phyloP scores from a whole-genome alignment of 345 rosid genomes.

The Eucalyptus virginea region DNA sequence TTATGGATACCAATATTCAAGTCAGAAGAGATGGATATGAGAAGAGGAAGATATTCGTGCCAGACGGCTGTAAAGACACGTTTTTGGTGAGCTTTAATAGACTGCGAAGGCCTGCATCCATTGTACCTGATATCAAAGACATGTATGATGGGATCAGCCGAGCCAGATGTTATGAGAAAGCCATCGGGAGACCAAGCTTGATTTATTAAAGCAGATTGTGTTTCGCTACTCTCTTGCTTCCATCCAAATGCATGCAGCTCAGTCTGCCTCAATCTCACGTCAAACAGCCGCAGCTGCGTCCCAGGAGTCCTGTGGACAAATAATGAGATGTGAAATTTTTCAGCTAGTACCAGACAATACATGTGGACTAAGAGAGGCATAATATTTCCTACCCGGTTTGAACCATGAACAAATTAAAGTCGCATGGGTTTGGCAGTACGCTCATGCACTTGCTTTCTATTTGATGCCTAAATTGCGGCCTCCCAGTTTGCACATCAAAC shows the following conservation, averaged over 20 bases:
- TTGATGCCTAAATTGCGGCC: conserved; percentile 70
- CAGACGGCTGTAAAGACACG: conserved; percentile 85
- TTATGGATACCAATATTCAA: conserved; percentile 75
- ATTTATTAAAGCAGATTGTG: conserved; percentile 85
- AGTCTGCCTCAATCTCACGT: conserved; percentile 65
- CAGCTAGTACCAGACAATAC: neutral
- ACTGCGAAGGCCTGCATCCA: conserved; percentile 67
- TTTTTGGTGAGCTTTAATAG: conserved; percentile 76
- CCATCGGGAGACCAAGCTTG: conserved; percentile 98
- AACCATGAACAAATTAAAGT: conserved; percentile 91
- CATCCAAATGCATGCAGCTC: conserved; percentile 86
- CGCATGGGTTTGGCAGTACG: conserved; percentile 81
- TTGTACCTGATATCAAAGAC: conserved; percentile 81
- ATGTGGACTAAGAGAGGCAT: neutral
- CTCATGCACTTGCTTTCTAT: conserved; percentile 95
- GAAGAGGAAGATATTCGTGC: conserved; percentile 64
- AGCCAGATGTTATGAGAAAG: conserved; percentile 64
- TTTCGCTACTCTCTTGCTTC: conserved; percentile 93
- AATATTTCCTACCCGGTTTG: conserved; percentile 67
- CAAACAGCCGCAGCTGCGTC: conserved; percentile 75
- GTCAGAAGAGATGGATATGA: conserved; percentile 85
- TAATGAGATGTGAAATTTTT: neutral
- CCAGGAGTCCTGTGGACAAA: conserved; percentile 46
- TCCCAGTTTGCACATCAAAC: conserved; percentile 57
- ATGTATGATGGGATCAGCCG: conserved; percentile 89